Evolutionary conservation across 768 basidiomycete genomes (phyloP), one percentile per base, ranked within the genome.

Genomic region (Hygrocybe coccinea): DNA sequence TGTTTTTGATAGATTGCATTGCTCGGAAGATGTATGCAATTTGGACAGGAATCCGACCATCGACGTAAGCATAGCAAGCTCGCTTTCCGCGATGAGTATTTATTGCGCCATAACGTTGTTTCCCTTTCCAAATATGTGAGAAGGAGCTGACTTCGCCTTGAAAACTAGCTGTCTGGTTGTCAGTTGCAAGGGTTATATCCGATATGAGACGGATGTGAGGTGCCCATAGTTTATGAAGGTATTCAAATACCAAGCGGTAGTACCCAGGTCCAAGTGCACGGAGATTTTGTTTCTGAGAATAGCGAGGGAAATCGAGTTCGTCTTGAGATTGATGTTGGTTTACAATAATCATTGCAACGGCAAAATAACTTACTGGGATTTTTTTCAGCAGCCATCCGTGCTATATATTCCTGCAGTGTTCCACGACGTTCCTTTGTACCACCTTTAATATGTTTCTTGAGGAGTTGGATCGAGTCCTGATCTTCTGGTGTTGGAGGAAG

Each of bases 361-460:
- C 12, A 39, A 39, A 8, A 48, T 35, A 4, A 45, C 56, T 14
- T 0, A 62, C 47, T 11, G 5, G 44, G 37, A 37, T 47, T 56
- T 7, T 11, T 19, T 39, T 59, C 34, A 35, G 34, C 45, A 8
- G 41, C 44, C 2, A 62, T 50, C 11, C 37, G 34, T 1, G 59
- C 56, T 12, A 61, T 50, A 41, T 56, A 60, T 29, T 61, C 51
- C 33, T 58, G 52, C 15, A 63, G 49, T 1, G 62, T 59, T 5
- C 62, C 62, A 25, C 54, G 21, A 9, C 52, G 56, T 15, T 62
- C 59, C 3, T 52, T 55, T 4, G 54, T 56, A 1, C 52, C 56
- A 9, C 62, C 60, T 14, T 59, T 53, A 12, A 56, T 21, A 19
- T 61, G 38, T 2, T 39, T 45, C 24, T 59, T 59, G 12, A 63